Evolutionary conservation across 164 flowering plant genomes (phyloP), one percentile per base, ranked within the genome.

Genomic region (Litsea cubeba): DNA sequence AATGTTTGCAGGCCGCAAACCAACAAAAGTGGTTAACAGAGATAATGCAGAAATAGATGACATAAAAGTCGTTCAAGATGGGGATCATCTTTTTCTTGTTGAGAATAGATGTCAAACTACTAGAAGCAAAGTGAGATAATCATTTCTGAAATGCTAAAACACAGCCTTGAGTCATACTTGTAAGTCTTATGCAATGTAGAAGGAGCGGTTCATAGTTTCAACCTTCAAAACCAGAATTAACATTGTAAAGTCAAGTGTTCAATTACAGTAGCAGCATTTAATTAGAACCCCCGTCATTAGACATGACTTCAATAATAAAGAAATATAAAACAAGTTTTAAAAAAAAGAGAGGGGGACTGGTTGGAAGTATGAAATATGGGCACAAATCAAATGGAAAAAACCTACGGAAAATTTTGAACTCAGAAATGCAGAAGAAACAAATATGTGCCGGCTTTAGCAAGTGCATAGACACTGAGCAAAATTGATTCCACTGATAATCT

Each of bases 41-140:
- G 93, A 91, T 76, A 84, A 86, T 80, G 97, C 97, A 83, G 97
- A 93, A 83, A 86, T 92, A 75, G 97, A 93, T 79, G 97, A 95
- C 76, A 81, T 88, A 63, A 75, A 80, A 24, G 90, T 89, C 57
- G 81, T 93, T 58, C 83, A 96, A 75, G 97, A 93, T 79, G 97
- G 95, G 22, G 98, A 93, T 74, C 89, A 88, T 81, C 83, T 91
- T 81, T 90, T 90, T 83, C 84, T 95, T 71, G 81, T 85, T 72
- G 78, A 81, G 73, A 71, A 77, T 60, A 75, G 82, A 18, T 11
- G 17, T 79, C 84, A 77, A 71, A 73, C 50, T 70, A 68, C 72
- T 64, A 35, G 57, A 20, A 74, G 70, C 68, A 66, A 74, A 62
- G 72, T 30, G 66, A 75, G 72, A 64, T 74, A 69, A 79, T 12